Conservation (phyloP, 495 filamentous ascomycete genomes). For the Penicillium manginii region DNA sequence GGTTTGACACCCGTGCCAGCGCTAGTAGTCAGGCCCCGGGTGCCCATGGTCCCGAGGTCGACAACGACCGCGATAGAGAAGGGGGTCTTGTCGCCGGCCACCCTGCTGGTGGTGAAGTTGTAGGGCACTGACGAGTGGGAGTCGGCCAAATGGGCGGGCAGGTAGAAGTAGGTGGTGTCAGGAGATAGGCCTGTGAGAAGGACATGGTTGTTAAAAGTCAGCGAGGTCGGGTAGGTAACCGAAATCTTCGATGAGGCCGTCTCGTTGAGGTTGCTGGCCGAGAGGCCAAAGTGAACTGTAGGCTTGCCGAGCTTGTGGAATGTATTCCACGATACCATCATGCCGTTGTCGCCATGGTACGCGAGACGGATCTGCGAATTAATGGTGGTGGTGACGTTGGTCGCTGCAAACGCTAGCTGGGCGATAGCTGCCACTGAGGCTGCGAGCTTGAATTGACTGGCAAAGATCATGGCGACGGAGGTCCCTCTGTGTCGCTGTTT, state of each 20-base stretch:
- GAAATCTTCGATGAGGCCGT: slow-evolving; percentile 15
- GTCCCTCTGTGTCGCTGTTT: not conserved
- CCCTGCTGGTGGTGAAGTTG: slow-evolving; percentile 16
- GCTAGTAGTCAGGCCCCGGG: slow-evolving; percentile 14
- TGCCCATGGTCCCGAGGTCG: slow-evolving; percentile 21
- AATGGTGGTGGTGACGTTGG: slow-evolving; percentile 2
- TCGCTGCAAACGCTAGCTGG: slow-evolving; percentile 8
- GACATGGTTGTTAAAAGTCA: slow-evolving; percentile 25
- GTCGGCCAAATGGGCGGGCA: not conserved
- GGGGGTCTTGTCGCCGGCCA: slow-evolving; percentile 15
- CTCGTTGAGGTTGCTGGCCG: slow-evolving; percentile 2
- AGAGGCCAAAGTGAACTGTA: slow-evolving; percentile 12
- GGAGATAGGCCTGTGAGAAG: slow-evolving; percentile 13
- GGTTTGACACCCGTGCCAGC: slow-evolving; percentile 2
- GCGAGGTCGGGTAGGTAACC: slow-evolving; percentile 22
- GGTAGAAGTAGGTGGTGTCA: slow-evolving; percentile 19
- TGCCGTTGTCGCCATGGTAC: slow-evolving; percentile 18
- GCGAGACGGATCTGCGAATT: slow-evolving; percentile 28
- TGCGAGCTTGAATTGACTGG: slow-evolving; percentile 9
- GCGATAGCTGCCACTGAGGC: slow-evolving; percentile 8
- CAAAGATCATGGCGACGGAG: slow-evolving; percentile 5
- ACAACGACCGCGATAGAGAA: slow-evolving; percentile 17
- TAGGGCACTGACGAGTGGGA: slow-evolving; percentile 1
- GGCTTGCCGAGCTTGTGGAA: slow-evolving; percentile 9
- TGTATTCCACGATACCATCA: slow-evolving; percentile 21